Percentiles rank a stretch among this genome's conserved stretches.
These are phyloP conservation scores for Dacryopinax spathularia DNA, from an alignment of 768 basidiomycete genomes.

Conservation along the genomic window DNA sequence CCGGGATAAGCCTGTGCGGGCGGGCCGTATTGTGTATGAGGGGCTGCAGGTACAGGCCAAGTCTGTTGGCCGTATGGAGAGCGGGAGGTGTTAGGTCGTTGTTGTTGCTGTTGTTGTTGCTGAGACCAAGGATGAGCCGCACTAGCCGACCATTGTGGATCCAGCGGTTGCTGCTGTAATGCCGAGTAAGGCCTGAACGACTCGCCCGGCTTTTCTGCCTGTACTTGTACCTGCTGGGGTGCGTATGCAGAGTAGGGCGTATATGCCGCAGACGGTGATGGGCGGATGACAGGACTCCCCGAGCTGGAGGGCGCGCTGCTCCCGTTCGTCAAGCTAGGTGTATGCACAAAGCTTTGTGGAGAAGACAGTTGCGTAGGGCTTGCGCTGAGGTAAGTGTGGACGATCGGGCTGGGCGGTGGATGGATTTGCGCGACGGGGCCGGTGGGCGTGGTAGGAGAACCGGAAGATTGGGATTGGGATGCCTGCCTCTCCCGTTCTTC, in stretches of 20 bases:
- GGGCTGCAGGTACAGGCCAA: no score
- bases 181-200: background rate
- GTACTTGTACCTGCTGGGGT: no score
- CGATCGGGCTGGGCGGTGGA: no score
- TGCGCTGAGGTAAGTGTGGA: background rate
- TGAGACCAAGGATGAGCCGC: no score
- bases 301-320: background rate
- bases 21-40: background rate
- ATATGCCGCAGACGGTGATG: no score
- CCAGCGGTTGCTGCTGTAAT: background rate
- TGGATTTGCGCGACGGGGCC: background rate
- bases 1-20: background rate
- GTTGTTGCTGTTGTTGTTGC: background rate
- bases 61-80: no score
- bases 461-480: no score
- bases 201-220: background rate
- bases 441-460: background rate
- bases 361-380: background rate
- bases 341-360: background rate
- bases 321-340: background rate
- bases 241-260: no score
- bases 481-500: background rate
- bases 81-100: background rate
- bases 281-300: background rate
- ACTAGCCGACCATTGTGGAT: no score